These are phyloP conservation scores for Lathyrus tuberosus DNA, from an alignment of 306 rosid species.

Conservation along the genomic window DNA sequence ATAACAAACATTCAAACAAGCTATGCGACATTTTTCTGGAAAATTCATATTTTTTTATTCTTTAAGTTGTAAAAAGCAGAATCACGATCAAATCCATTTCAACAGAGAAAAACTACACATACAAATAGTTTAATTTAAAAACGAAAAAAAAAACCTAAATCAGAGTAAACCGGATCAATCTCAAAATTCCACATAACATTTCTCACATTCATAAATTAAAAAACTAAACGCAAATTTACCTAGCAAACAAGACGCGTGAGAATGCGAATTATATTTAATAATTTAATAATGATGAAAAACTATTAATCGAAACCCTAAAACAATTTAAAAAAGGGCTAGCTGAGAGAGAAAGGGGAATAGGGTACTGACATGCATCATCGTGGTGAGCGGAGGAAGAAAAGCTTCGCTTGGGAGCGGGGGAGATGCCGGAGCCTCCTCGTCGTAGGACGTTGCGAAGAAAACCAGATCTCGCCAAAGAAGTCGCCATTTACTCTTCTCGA, in stretches of 20 bases:
- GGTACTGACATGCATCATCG: constrained; percentile 71
- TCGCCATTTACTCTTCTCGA: constrained; percentile 56
- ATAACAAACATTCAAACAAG: not conserved
- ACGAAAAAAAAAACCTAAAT: not conserved
- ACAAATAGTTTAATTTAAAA: not conserved
- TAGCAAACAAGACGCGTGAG: not conserved
- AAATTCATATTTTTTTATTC: no score
- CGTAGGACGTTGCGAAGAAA: constrained; percentile 68
- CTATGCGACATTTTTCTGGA: not conserved
- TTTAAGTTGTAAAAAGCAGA: not conserved
- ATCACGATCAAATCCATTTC: constrained; percentile 16
- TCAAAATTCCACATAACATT: not conserved
- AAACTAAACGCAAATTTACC: constrained; percentile 2
- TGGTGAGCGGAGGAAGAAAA: constrained; percentile 76
- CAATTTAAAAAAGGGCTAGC: not conserved
- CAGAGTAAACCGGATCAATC: constrained; percentile 25
- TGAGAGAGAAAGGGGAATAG: constrained; percentile 17
- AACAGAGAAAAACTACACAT: not conserved
- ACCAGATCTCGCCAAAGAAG: constrained; percentile 73
- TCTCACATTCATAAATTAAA: not conserved
- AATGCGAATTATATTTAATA: not conserved
- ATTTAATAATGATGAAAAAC: not conserved
- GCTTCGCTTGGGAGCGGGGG: constrained; percentile 61
- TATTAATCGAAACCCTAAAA: constrained; percentile 39
- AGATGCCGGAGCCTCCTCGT: constrained; percentile 51